Percentiles rank a stretch among this genome's conserved stretches.
phyloP scores from a whole-genome alignment of 2,329 filamentous ascomycete species.

The Fonsecaea pedrosoi region DNA sequence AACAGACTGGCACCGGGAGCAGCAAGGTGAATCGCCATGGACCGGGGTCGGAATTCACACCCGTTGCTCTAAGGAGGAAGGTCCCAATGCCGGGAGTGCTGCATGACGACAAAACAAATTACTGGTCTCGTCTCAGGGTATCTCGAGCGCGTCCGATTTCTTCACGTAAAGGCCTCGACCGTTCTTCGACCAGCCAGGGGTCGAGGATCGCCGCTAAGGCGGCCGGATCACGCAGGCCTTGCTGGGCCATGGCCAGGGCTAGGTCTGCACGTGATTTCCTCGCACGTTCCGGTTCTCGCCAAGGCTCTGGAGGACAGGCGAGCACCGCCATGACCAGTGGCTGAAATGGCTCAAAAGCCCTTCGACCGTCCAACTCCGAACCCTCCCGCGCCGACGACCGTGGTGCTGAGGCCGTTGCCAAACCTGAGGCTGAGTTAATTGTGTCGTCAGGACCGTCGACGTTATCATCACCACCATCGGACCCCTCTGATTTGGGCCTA shows the following conservation, averaged over 20 bases:
- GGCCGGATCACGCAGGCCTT: slow-evolving; percentile 21
- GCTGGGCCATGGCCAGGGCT: slow-evolving; percentile 29
- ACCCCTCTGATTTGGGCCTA: slow-evolving; percentile 8
- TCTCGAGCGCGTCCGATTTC: slow-evolving; percentile 31
- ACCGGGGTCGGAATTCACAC: neutral
- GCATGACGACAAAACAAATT: neutral
- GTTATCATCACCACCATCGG: slow-evolving; percentile 18
- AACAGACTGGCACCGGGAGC: neutral
- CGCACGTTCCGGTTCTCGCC: slow-evolving; percentile 32
- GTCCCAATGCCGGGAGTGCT: neutral
- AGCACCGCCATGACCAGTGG: slow-evolving; percentile 34
- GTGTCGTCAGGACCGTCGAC: slow-evolving; percentile 19
- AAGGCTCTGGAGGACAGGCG: slow-evolving; percentile 22
- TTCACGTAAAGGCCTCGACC: slow-evolving; percentile 46
- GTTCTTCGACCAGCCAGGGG: slow-evolving; percentile 49
- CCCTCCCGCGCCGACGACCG: slow-evolving; percentile 10
- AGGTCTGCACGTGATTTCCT: slow-evolving; percentile 38
- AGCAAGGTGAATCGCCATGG: neutral
- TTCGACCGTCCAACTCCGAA: slow-evolving; percentile 17
- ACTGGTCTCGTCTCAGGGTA: slow-evolving; percentile 9
- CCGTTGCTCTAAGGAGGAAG: neutral
- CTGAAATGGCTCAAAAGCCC: slow-evolving; percentile 32
- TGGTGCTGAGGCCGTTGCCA: slow-evolving; percentile 24
- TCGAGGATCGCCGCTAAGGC: slow-evolving; percentile 39
- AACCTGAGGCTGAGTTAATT: slow-evolving; percentile 31